These are phyloP conservation scores for Aspergillus novoparasiticus DNA, from an alignment of 2,329 filamentous ascomycete species.

Conservation along the genomic window DNA sequence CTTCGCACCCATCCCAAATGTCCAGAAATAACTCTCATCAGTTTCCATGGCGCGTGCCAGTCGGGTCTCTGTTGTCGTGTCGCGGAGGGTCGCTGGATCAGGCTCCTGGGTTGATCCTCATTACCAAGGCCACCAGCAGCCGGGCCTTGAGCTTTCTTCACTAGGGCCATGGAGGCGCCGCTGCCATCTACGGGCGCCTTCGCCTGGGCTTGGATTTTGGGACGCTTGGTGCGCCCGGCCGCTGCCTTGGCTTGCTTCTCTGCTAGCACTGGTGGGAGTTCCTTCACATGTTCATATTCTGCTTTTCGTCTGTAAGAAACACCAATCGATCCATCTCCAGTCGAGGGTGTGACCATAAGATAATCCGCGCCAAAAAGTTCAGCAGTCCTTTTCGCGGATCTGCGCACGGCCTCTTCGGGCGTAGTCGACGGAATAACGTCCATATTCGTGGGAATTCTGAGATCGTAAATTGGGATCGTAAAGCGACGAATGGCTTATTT, in stretches of 20 bases:
- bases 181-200: conserved; percentile 55
- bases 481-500: not conserved
- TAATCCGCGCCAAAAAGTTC: conserved; percentile 53
- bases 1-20: conserved; percentile 93
- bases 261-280: conserved; percentile 75
- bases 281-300: conserved; percentile 78
- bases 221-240: conserved; percentile 65
- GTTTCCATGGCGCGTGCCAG: conserved; percentile 98
- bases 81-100: conserved; percentile 63
- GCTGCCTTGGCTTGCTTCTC: conserved; percentile 73
- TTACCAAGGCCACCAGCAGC: conserved; percentile 36
- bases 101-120: conserved; percentile 57
- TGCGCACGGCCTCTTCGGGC: conserved; percentile 42
- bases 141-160: conserved; percentile 41
- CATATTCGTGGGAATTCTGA: conserved; percentile 26
- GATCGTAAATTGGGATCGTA: not conserved
- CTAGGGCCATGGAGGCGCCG: conserved; percentile 59
- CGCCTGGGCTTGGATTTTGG: conserved; percentile 53
- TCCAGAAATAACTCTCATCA: conserved; percentile 95
- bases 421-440: conserved; percentile 32
- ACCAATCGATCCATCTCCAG: conserved; percentile 45
- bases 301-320: conserved; percentile 49
- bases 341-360: conserved; percentile 46
- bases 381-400: conserved; percentile 48
- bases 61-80: conserved; percentile 76